These are phyloP conservation scores for Nitzschia sp. DNA, from an alignment of 108 stramenopile genomes.

Conservation along the genomic window DNA sequence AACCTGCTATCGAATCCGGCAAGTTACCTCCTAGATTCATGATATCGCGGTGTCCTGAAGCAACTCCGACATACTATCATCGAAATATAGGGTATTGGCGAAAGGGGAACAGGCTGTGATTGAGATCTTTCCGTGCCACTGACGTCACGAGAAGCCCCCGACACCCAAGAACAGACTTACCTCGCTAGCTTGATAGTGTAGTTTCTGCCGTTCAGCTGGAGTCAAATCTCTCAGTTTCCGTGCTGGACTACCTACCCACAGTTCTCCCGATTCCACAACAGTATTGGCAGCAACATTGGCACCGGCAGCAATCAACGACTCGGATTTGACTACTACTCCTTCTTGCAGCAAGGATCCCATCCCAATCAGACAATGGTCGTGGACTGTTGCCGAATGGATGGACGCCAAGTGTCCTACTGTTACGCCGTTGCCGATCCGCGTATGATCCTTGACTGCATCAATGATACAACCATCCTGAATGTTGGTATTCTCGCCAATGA, in stretches of 20 bases:
- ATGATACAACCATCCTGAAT: slow-evolving; percentile 87
- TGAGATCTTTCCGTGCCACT: neutral
- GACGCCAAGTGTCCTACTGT: slow-evolving; percentile 85
- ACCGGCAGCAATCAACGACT: slow-evolving; percentile 84
- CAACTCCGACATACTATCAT: slow-evolving; percentile 70
- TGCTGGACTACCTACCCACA: slow-evolving; percentile 89
- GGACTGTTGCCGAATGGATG: slow-evolving; percentile 79
- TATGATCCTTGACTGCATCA: slow-evolving; percentile 61
- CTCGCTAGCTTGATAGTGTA: slow-evolving; percentile 72
- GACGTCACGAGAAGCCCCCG: too few species aligned
- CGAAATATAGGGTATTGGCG: too few species aligned
- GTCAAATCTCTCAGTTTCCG: slow-evolving; percentile 80
- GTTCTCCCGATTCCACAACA: slow-evolving; percentile 69
- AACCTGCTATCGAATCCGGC: slow-evolving; percentile 29
- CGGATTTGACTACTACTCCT: slow-evolving; percentile 58
- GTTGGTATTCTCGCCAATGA: slow-evolving; percentile 80
- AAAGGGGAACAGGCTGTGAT: neutral
- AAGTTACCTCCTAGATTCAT: slow-evolving; percentile 82
- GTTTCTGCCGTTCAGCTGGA: slow-evolving; percentile 54
- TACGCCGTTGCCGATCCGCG: slow-evolving; percentile 79
- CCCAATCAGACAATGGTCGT: slow-evolving; percentile 79
- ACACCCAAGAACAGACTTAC: too few species aligned
- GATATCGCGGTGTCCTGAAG: slow-evolving; percentile 52
- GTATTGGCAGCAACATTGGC: slow-evolving; percentile 61
- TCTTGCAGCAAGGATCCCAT: slow-evolving; percentile 83